These are phyloP conservation scores for Colletotrichum sp. DNA, from an alignment of 2,329 filamentous ascomycete species.

Conservation along the genomic window DNA sequence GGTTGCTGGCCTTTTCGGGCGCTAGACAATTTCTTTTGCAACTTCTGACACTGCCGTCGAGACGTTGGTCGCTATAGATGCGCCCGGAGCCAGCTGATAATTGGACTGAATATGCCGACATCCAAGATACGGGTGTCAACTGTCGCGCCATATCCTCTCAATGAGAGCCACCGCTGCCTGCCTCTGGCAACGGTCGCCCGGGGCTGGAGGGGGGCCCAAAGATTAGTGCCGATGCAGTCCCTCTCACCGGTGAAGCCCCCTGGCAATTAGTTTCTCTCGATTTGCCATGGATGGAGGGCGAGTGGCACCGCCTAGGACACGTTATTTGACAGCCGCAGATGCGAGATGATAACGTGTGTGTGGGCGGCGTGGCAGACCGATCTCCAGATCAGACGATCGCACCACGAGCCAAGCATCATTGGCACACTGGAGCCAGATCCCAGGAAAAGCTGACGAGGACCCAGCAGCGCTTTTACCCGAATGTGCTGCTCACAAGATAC, in stretches of 20 bases:
- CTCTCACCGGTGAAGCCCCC: constrained; percentile 2
- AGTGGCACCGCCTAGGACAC: background rate
- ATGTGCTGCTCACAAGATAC: background rate
- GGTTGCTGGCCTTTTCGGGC: constrained; percentile 7
- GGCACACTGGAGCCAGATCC: constrained; percentile 15
- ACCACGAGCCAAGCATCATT: constrained; percentile 11
- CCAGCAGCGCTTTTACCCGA: constrained; percentile 1
- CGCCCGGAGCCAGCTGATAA: background rate
- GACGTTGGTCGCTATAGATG: background rate
- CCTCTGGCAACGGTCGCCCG: background rate
- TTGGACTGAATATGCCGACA: background rate
- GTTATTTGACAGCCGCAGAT: background rate
- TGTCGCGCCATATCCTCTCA: background rate
- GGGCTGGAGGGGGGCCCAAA: background rate
- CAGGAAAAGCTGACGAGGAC: background rate
- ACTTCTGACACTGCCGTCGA: constrained; percentile 1
- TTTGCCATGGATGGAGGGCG: background rate
- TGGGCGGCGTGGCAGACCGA: constrained; percentile 19
- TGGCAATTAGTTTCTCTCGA: background rate
- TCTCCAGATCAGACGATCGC: constrained; percentile 25
- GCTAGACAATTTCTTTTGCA: constrained; percentile 11
- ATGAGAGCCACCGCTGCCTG: background rate
- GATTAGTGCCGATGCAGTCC: constrained; percentile 4
- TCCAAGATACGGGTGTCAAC: background rate
- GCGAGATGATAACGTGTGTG: constrained; percentile 13